Evolutionary conservation across 768 basidiomycete genomes (phyloP).

Genomic region (Leccinum uliginosum): DNA sequence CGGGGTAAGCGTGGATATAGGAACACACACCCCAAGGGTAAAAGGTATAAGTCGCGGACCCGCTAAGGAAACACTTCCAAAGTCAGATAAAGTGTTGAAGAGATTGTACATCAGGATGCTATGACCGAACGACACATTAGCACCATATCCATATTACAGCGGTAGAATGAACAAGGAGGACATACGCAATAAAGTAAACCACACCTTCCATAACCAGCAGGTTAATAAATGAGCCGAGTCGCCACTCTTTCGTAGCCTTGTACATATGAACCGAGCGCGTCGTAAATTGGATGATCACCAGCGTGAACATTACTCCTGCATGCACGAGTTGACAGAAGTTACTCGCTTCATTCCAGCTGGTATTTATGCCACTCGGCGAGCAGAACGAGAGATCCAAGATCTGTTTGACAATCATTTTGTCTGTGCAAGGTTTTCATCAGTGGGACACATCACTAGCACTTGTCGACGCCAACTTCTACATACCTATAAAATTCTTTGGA

Average conservation of each 20-base stretch:
- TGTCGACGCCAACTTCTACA: background rate
- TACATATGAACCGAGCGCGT: background rate
- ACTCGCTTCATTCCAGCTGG: background rate
- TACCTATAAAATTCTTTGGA: background rate
- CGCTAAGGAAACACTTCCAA: rapidly evolving
- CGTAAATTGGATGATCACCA: background rate
- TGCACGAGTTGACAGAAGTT: background rate
- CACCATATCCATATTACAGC: background rate
- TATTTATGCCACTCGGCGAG: background rate
- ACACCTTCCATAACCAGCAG: background rate
- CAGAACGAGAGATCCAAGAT: background rate
- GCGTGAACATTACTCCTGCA: background rate
- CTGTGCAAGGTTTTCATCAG: background rate
- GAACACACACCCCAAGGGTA: background rate
- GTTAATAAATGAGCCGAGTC: background rate
- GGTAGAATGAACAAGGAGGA: background rate
- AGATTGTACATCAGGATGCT: background rate
- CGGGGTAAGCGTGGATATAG: background rate
- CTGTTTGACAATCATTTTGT: background rate
- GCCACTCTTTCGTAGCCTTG: background rate
- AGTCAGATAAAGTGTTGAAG: background rate
- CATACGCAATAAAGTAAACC: background rate
- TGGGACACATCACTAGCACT: background rate
- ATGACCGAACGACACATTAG: background rate
- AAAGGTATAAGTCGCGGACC: background rate